Conservation (phyloP, 2,329 filamentous ascomycete genomes). For the Aureobasidium sp. region DNA sequence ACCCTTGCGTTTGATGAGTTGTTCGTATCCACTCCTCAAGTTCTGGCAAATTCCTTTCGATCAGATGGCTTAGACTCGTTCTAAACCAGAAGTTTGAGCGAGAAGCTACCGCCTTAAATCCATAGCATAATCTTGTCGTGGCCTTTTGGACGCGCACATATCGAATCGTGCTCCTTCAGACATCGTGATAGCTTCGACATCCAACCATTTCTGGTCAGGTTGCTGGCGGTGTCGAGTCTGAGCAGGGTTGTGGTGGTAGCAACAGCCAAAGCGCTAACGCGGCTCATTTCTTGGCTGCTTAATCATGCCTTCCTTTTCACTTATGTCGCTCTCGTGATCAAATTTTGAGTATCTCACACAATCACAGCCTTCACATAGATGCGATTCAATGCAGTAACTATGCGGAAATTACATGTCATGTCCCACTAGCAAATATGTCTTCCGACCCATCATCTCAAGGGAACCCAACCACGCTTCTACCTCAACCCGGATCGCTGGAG, state of each 20-base stretch:
- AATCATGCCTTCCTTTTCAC: neutral
- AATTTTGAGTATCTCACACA: neutral
- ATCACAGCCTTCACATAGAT: neutral
- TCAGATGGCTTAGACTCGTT: neutral
- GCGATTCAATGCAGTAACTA: neutral
- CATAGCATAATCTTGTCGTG: neutral
- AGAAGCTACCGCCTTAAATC: too few relatives aligned
- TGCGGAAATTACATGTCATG: neutral
- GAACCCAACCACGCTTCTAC: neutral
- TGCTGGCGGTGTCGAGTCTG: neutral
- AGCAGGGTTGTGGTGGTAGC: neutral
- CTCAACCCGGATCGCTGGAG: conserved; percentile 16
- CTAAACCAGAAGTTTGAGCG: neutral
- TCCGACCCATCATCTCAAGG: neutral
- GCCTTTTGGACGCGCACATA: neutral
- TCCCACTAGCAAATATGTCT: neutral
- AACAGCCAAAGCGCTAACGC: neutral
- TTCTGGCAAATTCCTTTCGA: neutral
- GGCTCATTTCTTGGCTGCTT: neutral
- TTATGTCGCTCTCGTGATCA: neutral
- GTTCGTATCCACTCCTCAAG: neutral
- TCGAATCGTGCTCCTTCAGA: neutral
- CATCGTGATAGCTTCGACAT: neutral
- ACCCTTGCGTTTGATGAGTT: neutral
- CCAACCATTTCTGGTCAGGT: neutral